Evolutionary conservation across 768 basidiomycete species (phyloP).

Genomic region (Lactarius psammicola): DNA sequence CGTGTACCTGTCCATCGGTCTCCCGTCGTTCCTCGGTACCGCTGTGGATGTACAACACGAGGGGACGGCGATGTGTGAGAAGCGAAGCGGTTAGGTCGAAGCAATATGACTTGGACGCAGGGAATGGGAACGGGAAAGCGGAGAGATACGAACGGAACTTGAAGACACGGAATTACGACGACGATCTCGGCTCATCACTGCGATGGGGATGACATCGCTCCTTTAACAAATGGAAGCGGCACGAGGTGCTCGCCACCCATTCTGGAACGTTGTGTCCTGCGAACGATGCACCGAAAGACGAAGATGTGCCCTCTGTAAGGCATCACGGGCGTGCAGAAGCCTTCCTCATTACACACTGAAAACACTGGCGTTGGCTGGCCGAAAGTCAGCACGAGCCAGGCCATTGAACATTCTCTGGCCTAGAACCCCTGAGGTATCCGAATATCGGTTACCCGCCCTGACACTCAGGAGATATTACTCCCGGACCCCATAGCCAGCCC

Average conservation of each 20-base stretch:
- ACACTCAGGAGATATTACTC: conserved; percentile 1
- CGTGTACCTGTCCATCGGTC: not conserved
- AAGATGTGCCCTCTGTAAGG: not conserved
- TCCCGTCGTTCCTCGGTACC: not conserved
- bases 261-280: not conserved
- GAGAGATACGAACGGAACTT: not conserved
- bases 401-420: conserved; percentile 5
- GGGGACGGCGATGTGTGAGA: not conserved
- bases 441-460: conserved; percentile 3
- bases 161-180: not conserved
- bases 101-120: not conserved
- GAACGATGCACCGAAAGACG: conserved; percentile 1
- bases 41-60: not conserved
- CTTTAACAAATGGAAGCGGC: conserved; percentile 5
- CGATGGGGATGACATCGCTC: conserved; percentile 13
- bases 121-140: not conserved
- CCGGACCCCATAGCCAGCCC: conserved; percentile 3
- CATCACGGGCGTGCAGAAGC: not conserved
- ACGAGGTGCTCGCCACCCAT: conserved; percentile 15
- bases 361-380: conserved; percentile 12
- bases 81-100: not conserved
- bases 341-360: not conserved
- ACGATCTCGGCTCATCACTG: conserved; percentile 12
- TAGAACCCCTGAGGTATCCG: conserved; percentile 4
- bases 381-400: conserved; percentile 17